These are phyloP conservation scores for Trypanosomatidae sp. DNA, from an alignment of 208 protist genomes.

Conservation along the genomic window DNA sequence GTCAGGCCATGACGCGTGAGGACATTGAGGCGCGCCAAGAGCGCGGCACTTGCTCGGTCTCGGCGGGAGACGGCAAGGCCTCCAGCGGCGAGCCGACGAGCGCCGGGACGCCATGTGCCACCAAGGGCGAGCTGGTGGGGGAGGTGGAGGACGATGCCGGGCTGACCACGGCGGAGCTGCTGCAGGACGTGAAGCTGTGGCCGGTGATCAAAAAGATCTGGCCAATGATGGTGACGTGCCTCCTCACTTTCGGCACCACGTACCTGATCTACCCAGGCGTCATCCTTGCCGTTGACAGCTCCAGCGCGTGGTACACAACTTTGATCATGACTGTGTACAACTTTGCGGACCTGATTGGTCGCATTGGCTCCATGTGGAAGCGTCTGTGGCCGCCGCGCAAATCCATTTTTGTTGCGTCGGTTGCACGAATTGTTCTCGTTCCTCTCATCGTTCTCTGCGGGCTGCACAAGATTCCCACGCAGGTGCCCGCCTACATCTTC, in stretches of 20 bases:
- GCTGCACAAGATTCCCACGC: slow-evolving; percentile 43
- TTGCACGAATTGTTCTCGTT: slow-evolving; percentile 58
- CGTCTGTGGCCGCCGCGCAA: slow-evolving; percentile 43
- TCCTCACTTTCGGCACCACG: slow-evolving; percentile 63
- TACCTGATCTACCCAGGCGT: slow-evolving; percentile 83
- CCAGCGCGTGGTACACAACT: slow-evolving; percentile 69
- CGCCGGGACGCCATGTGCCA: too few relatives aligned
- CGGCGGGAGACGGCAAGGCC: too few relatives aligned
- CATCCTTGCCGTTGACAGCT: slow-evolving; percentile 50
- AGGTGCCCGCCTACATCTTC: slow-evolving; percentile 56
- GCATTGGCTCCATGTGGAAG: slow-evolving; percentile 46
- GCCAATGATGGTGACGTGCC: slow-evolving; percentile 75
- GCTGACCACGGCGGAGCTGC: slow-evolving; percentile 70
- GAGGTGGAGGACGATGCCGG: too few relatives aligned
- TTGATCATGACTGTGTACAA: slow-evolving; percentile 76
- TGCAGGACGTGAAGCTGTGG: slow-evolving; percentile 60
- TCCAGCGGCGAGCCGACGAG: too few relatives aligned
- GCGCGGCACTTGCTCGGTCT: too few relatives aligned
- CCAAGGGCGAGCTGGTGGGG: too few relatives aligned
- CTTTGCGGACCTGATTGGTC: slow-evolving; percentile 58
- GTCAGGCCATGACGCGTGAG: too few relatives aligned
- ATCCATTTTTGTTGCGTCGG: slow-evolving; percentile 34
- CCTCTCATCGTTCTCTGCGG: slow-evolving; percentile 80
- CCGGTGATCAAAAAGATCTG: slow-evolving; percentile 69
- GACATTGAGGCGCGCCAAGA: too few relatives aligned